Base-by-base conservation (phyloP, 495 filamentous ascomycete genomes). In the Penicillium cinerascens region DNA sequence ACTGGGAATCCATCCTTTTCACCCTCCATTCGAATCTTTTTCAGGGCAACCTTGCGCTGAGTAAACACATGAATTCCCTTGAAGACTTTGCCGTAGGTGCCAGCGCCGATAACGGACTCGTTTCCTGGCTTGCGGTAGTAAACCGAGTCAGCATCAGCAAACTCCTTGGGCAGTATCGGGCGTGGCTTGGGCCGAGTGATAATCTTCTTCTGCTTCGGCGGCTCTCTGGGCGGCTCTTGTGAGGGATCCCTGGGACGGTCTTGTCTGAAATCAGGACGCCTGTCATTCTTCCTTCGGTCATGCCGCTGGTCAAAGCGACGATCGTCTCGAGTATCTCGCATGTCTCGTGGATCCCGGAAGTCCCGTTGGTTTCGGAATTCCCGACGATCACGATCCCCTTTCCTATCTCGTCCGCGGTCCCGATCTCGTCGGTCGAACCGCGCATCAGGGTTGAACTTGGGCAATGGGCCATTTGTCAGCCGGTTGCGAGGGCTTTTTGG, bases 1-100 rank as follows among this genome's bases (percentile, higher is more conserved):
- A 99, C 91, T 4, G 95, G 95, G 59, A 97, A 97, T 0, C 95
- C 95, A 73, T 99, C 95, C 57, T 90, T 84, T 72, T 99, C 93
- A 26, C 91, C 90, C 62, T 97, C 93, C 93, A 97, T 91, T 16
- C 88, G 78, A 70, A 97, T 85, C 71, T 90, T 87, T 74, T 99
- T 99, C 47, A 99, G 71, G 6, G 95, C 95, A 36, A 97, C 95
- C 52, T 89, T 82, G 26, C 84, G 83, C 59, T 91, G 86, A 8
- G 92, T 99, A 51, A 95, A 95, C 13, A 96, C 91, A 67, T 99
- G 91, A 15, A 92, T 78, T n/a, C 87, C 93, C 63, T 97, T 97
- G 77, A 97, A 99, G 6, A 99, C 93, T 66, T 99, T 97, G 37
- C 92, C 93, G 64, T 93, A 96, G 1, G 89, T 96, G 22, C 92